Evolutionary conservation across 768 basidiomycete genomes (phyloP), one percentile per base, ranked within the genome.

Genomic region (Lactarius trivialis): DNA sequence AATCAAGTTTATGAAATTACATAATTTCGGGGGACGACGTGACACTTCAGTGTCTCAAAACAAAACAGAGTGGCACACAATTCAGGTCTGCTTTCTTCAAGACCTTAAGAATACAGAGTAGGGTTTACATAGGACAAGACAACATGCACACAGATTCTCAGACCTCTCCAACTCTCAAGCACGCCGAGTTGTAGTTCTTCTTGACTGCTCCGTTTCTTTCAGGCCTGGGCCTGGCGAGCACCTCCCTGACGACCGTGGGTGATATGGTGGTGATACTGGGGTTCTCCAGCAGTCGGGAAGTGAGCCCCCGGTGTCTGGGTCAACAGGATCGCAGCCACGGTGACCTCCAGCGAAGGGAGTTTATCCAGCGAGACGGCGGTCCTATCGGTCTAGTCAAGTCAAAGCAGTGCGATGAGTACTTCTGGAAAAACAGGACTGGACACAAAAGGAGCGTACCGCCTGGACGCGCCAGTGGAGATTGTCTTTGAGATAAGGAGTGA

Each of bases 391-490:
- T 65, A 14, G 12, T 26, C 32, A n/a, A 1, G 36, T 30, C 26
- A 36, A 7, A 49, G 30, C 37, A 9, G 51, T 2, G 54, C 34
- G 5, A 58, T 36, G 8, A 21, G 45, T 21, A 6, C 4, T 12
- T 24, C n/a, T n/a, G n/a, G 1, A 5, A 80, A 70, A 65, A 77
- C 81, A 30, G 77, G 75, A 28, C 2, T 33, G n/a, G 4, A n/a
- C 30, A 14, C 6, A 36, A 36, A 32, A 37, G 17, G 28, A 30
- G 48, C 69, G 26, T 55, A 78, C 79, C 72, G 75, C 76, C 56
- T 74, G 71, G 7, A 78, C 70, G 53, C 76, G 74, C 78, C 78
- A 80, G 37, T 77, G 71, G 9, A 81, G 68, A 21, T 75, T 69
- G 8, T 75, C 63, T 34, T 67, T 71, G 36, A 81, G 69, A 65